These are phyloP conservation scores for Aspergillus texensis DNA, from an alignment of 2,329 filamentous ascomycete genomes.

Conservation along the genomic window DNA sequence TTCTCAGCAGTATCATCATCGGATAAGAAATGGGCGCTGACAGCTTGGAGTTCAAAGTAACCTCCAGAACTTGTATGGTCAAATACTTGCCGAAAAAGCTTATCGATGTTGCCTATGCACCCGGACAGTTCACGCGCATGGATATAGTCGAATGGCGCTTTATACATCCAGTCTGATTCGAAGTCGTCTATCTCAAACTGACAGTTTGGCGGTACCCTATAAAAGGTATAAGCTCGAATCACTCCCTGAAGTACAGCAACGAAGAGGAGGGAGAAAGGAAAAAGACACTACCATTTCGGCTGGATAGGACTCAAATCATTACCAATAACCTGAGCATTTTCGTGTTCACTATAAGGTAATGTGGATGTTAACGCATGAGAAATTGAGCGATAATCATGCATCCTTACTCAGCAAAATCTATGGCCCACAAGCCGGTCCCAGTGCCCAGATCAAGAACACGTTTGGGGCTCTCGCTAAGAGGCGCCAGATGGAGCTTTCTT, in stretches of 20 bases:
- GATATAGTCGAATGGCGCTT: background rate
- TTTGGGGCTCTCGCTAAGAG: background rate
- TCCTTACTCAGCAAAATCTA: constrained; percentile 1
- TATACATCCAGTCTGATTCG: constrained; percentile 1
- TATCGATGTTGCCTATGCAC: background rate
- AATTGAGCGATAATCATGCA: background rate
- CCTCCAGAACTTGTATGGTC: background rate
- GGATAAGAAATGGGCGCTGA: background rate
- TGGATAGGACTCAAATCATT: constrained; percentile 3
- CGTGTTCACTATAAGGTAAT: background rate
- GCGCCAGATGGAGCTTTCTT: background rate
- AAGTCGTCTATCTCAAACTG: constrained; percentile 2
- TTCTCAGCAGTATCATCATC: background rate
- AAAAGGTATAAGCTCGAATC: background rate
- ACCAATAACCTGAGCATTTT: background rate
- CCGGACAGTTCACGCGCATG: background rate
- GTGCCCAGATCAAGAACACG: constrained; percentile 2
- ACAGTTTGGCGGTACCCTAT: background rate
- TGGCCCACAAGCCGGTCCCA: background rate
- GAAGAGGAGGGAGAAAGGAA: background rate
- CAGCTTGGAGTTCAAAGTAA: constrained; percentile 1
- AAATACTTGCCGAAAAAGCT: background rate
- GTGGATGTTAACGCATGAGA: background rate
- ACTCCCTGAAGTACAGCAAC: background rate
- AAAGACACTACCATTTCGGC: background rate